phyloP scores from a whole-genome alignment of 257 asterid genomes.

The Solanum pennellii region DNA sequence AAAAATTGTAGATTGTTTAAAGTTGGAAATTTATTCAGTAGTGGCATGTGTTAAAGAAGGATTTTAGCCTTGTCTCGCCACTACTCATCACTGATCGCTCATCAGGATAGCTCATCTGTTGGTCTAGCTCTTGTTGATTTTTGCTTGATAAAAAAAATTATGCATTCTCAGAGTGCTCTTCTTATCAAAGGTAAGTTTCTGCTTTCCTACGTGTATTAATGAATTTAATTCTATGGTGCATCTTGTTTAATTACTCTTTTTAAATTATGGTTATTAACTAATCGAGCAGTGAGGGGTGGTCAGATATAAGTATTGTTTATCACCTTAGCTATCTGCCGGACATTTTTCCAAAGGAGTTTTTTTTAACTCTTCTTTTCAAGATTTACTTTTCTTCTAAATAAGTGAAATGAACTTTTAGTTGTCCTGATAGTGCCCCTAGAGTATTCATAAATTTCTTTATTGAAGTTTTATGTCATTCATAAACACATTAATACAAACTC shows the following conservation, averaged over 20 bases:
- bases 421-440: background rate
- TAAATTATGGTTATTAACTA: background rate
- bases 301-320: background rate
- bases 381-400: background rate
- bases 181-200: background rate
- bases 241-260: background rate
- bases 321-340: background rate
- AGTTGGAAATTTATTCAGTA: background rate
- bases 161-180: no score
- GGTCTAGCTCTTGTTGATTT: background rate
- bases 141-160: no score
- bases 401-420: background rate
- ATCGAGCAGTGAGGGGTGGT: background rate
- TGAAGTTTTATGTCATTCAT: background rate
- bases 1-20: background rate
- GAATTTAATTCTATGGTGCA: background rate
- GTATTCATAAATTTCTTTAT: background rate
- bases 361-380: background rate
- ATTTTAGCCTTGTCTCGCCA: background rate
- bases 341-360: background rate
- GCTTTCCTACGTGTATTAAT: no score
- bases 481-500: background rate
- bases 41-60: background rate
- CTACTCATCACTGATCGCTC: background rate
- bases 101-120: background rate